Evolutionary conservation across 495 filamentous ascomycete genomes (phyloP).

Genomic region (Lepraria neglecta): DNA sequence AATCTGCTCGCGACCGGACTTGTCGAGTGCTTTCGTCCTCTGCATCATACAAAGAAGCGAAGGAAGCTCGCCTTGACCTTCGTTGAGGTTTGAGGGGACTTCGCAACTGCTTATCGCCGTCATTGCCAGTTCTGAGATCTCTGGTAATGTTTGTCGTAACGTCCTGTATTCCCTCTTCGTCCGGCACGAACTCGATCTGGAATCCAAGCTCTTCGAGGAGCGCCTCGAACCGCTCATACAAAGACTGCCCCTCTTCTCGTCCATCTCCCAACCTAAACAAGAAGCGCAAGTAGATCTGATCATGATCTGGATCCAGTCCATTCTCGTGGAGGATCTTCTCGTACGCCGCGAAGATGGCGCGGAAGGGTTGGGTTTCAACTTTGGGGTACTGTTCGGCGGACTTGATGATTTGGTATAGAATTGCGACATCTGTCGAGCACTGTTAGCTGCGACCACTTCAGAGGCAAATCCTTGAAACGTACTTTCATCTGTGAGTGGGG

Average conservation of each 20-base stretch:
- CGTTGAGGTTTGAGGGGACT: slow-evolving; percentile 28
- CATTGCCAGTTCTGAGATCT: slow-evolving; percentile 20
- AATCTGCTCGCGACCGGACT: slow-evolving; percentile 40
- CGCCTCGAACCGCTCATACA: slow-evolving; percentile 62
- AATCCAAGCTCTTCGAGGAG: slow-evolving; percentile 61
- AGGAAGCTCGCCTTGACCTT: slow-evolving; percentile 49
- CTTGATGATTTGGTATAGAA: slow-evolving; percentile 69
- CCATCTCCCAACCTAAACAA: slow-evolving; percentile 72
- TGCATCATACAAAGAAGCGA: slow-evolving; percentile 51
- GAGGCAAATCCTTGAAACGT: slow-evolving; percentile 16
- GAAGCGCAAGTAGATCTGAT: slow-evolving; percentile 67
- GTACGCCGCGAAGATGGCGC: slow-evolving; percentile 75
- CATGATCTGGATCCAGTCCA: slow-evolving; percentile 62
- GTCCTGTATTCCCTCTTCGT: slow-evolving; percentile 35
- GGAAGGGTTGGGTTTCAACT: slow-evolving; percentile 59
- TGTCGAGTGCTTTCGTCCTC: slow-evolving; percentile 43
- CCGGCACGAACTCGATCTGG: slow-evolving; percentile 53
- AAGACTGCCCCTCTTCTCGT: slow-evolving; percentile 38
- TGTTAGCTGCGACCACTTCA: slow-evolving; percentile 21
- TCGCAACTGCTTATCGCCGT: slow-evolving; percentile 25
- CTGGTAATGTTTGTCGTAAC: slow-evolving; percentile 19
- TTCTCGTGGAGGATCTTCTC: slow-evolving; percentile 61
- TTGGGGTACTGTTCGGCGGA: slow-evolving; percentile 61
- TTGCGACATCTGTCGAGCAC: slow-evolving; percentile 57
- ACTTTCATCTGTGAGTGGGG: slow-evolving; percentile 61